A percentile compares a stretch with the other conserved stretches of the same genome.
These are phyloP conservation scores for Ophioceras dolichostomum DNA, from an alignment of 2,329 filamentous ascomycete genomes.

Conservation along the genomic window DNA sequence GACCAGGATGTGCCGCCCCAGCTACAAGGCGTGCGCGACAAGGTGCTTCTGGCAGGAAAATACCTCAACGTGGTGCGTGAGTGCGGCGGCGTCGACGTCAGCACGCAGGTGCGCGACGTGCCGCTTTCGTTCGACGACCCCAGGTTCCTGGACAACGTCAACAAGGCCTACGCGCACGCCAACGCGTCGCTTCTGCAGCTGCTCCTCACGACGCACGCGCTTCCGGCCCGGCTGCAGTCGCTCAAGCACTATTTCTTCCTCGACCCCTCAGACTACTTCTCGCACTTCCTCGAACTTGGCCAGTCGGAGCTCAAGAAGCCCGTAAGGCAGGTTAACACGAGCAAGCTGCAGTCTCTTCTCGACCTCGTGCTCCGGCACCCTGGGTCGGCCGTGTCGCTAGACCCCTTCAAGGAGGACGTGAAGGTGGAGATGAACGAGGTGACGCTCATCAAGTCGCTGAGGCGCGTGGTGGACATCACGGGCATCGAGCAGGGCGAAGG, in stretches of 20 bases:
- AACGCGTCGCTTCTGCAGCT: conserved; percentile 88
- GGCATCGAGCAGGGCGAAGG: conserved; percentile 85
- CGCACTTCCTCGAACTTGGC: conserved; percentile 89
- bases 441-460: conserved; percentile 82
- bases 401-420: conserved; percentile 97
- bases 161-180: conserved; percentile 85
- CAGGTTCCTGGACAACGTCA: conserved; percentile 90
- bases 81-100: conserved; percentile 90
- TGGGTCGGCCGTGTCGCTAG: conserved; percentile 82
- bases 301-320: conserved; percentile 88
- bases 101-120: conserved; percentile 77
- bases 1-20: conserved; percentile 88
- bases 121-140: conserved; percentile 85
- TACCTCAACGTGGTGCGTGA: conserved; percentile 97
- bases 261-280: conserved; percentile 94
- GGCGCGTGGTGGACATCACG: conserved; percentile 92
- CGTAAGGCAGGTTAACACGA: conserved; percentile 77
- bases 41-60: conserved; percentile 89
- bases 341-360: conserved; percentile 89
- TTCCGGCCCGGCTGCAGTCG: conserved; percentile 76
- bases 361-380: conserved; percentile 94
- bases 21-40: conserved; percentile 80
- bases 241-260: conserved; percentile 99
- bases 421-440: conserved; percentile 96
- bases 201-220: conserved; percentile 80